Conservation (phyloP, 2,329 filamentous ascomycete species). For the Colletotrichum sp. region DNA sequence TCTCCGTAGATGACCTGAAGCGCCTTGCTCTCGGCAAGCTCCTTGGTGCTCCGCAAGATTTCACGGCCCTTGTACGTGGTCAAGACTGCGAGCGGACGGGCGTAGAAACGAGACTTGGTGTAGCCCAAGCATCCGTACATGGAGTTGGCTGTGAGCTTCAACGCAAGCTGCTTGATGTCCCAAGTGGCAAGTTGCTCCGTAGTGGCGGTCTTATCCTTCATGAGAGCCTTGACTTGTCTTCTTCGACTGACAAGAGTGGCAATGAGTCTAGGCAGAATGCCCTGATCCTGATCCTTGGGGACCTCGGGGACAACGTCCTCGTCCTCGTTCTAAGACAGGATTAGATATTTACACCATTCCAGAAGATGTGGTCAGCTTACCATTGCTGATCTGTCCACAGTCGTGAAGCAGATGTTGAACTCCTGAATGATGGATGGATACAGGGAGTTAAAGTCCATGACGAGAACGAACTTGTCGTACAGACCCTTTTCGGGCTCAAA, state of each 20-base stretch:
- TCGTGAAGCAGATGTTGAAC: conserved; percentile 99
- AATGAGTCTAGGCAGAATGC: conserved; percentile 89
- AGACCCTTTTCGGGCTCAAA: conserved; percentile 97
- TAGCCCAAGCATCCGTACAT: conserved; percentile 99
- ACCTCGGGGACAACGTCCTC: conserved; percentile 91
- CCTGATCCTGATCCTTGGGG: conserved; percentile 76
- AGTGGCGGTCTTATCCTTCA: conserved; percentile 92
- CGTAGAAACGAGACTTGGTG: conserved; percentile 96
- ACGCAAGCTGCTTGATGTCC: conserved; percentile 96
- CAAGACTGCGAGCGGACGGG: conserved; percentile 90
- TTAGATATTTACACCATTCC: conserved; percentile 28
- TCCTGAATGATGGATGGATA: conserved; percentile 99
- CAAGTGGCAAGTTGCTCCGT: conserved; percentile 87
- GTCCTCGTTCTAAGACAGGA: conserved; percentile 58
- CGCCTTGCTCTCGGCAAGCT: conserved; percentile 87
- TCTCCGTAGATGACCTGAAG: conserved; percentile 98
- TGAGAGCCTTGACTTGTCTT: conserved; percentile 91
- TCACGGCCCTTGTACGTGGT: conserved; percentile 98
- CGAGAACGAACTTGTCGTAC: conserved; percentile 97
- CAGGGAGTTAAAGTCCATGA: conserved; percentile 99
- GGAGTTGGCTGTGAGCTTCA: conserved; percentile 98
- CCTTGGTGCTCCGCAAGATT: conserved; percentile 94
- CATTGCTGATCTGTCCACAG: conserved; percentile 77
- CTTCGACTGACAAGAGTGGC: conserved; percentile 87
- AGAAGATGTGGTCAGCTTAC: conserved; percentile 51